Conservation (phyloP, 805 yeast genomes). For the Limtongozyma cylindracea region DNA sequence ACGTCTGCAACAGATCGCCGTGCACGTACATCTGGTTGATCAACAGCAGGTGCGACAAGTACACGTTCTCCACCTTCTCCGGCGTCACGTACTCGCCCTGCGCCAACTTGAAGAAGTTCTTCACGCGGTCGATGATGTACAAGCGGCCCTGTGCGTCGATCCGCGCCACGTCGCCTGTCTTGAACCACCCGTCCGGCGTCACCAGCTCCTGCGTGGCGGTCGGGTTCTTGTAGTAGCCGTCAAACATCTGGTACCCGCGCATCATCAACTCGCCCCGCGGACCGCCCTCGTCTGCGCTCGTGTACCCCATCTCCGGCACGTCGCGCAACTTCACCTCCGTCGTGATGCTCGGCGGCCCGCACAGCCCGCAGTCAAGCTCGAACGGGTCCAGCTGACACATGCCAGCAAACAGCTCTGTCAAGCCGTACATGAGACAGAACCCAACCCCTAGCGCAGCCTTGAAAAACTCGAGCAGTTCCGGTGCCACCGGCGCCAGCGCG, state of each 20-base stretch:
- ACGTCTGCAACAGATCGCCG: conserved; percentile 34
- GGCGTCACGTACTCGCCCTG: conserved; percentile 43
- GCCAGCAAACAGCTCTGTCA: conserved; percentile 42
- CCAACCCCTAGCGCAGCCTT: conserved; percentile 31
- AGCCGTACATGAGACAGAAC: conserved; percentile 51
- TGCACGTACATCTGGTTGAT: conserved; percentile 30
- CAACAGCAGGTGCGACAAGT: conserved; percentile 22
- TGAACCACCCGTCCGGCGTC: conserved; percentile 34
- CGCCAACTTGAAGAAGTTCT: conserved; percentile 44
- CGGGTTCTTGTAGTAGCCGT: conserved; percentile 25
- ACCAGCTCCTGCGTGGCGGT: conserved; percentile 26
- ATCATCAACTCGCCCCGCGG: conserved; percentile 12
- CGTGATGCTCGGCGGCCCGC: conserved; percentile 33
- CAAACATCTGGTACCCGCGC: conserved; percentile 39
- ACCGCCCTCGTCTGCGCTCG: conserved; percentile 3
- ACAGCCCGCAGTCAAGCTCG: conserved; percentile 24
- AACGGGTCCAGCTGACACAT: conserved; percentile 11
- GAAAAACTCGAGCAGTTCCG: conserved; percentile 32
- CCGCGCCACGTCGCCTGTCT: conserved; percentile 28
- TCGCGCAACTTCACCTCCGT: conserved; percentile 29
- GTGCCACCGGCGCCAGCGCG: conserved; percentile 50
- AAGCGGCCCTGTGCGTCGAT: conserved; percentile 18
- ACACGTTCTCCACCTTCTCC: conserved; percentile 45
- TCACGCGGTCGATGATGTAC: conserved; percentile 45
- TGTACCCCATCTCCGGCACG: conserved; percentile 34